Percentiles rank a stretch among this genome's conserved stretches.
Evolutionary conservation across 2,329 filamentous ascomycete species (phyloP).

Genomic region (Paecilomyces sp.): DNA sequence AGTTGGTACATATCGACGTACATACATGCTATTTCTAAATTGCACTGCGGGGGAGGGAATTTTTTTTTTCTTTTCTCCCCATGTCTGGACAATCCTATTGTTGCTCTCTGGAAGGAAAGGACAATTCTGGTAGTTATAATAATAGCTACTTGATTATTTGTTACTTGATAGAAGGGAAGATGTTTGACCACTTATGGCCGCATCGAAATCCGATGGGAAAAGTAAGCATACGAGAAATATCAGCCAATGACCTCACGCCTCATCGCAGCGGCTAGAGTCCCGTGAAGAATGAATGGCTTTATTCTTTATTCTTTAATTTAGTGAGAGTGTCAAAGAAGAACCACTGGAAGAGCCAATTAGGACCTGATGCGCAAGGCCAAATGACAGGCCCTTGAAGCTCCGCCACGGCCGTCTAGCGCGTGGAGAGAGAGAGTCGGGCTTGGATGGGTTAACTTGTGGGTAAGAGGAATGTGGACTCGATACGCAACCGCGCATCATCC

Average conservation of each 20-base stretch:
- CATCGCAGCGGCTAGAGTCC: background rate
- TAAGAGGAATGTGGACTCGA: background rate
- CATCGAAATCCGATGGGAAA: too few relatives aligned
- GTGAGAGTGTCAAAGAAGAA: background rate
- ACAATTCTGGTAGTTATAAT: too few relatives aligned
- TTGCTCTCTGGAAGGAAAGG: too few relatives aligned
- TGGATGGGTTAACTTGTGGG: background rate
- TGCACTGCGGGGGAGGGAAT: too few relatives aligned
- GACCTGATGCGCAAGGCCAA: background rate
- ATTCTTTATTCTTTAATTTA: background rate
- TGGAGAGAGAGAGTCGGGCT: background rate
- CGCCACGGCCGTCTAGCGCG: background rate
- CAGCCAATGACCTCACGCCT: background rate
- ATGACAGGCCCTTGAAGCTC: background rate
- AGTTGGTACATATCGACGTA: background rate
- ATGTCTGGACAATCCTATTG: too few relatives aligned
- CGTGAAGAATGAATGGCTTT: background rate
- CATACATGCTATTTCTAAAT: too few relatives aligned
- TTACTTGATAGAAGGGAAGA: too few relatives aligned
- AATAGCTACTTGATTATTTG: too few relatives aligned
- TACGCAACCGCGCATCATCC: background rate
- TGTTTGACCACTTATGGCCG: too few relatives aligned
- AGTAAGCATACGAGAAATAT: background rate
- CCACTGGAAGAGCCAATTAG: background rate
- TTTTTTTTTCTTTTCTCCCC: too few relatives aligned